Evolutionary conservation across 177 flowering plant genomes (phyloP).

Genomic region (Vitis hybrid): DNA sequence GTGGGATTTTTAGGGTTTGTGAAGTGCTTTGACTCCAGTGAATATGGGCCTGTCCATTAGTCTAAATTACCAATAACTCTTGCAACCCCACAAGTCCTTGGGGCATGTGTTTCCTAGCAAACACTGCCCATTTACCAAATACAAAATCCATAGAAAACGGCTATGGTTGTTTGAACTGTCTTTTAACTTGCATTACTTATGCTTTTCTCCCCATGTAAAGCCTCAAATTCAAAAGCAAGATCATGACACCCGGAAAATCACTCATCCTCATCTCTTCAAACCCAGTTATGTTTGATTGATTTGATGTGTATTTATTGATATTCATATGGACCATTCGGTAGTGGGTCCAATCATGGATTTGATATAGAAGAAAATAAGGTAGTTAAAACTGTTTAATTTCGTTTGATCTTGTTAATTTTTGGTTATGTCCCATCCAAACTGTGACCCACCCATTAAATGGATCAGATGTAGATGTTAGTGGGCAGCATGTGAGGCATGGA

Average conservation of each 20-base stretch:
- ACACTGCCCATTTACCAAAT: neutral
- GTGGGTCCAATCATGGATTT: conserved; percentile 7
- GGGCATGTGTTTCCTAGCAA: no score
- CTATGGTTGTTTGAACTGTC: neutral
- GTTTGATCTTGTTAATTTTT: neutral
- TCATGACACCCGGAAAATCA: conserved; percentile 17
- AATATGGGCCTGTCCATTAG: neutral
- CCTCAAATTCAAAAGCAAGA: conserved; percentile 13
- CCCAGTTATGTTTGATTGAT: conserved; percentile 12
- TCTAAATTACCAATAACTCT: neutral
- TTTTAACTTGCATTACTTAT: neutral
- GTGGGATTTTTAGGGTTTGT: conserved; percentile 6
- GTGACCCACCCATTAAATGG: conserved; percentile 37
- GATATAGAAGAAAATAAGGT: conserved; percentile 3
- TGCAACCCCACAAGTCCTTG: neutral
- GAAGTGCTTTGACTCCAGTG: conserved; percentile 22
- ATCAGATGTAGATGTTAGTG: conserved; percentile 36
- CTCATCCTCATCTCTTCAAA: neutral
- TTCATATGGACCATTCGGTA: neutral
- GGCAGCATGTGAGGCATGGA: conserved; percentile 45
- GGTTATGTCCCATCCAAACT: conserved; percentile 19
- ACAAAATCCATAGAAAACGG: neutral
- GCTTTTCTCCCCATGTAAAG: neutral
- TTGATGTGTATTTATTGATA: conserved; percentile 8
- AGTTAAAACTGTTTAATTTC: conserved; percentile 4